Percentiles rank a stretch among this genome's conserved stretches.
These are phyloP conservation scores for Aspergillus novofumigatus DNA, from an alignment of 2,329 filamentous ascomycete genomes.

Conservation along the genomic window DNA sequence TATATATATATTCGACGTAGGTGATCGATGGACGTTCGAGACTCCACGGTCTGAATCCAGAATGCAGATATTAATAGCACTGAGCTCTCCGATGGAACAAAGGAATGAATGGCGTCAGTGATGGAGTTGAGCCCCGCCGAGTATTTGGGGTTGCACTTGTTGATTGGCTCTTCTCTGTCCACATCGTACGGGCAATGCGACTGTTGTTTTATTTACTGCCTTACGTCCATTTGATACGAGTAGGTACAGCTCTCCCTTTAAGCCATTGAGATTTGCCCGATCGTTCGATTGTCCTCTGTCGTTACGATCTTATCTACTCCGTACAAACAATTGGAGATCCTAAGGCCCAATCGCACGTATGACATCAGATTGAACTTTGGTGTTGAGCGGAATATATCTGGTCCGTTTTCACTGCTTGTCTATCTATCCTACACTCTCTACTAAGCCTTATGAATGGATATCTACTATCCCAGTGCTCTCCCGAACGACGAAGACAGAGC, in stretches of 20 bases:
- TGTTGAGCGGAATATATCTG: neutral
- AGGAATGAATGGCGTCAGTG: conserved; percentile 21
- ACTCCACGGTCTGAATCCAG: conserved; percentile 1
- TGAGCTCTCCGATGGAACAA: conserved; percentile 2
- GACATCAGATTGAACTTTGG: neutral
- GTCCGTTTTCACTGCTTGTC: neutral
- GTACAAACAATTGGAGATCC: neutral
- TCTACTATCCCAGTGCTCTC: neutral
- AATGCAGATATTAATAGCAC: conserved; percentile 16
- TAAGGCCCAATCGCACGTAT: neutral
- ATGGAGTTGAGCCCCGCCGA: conserved; percentile 15
- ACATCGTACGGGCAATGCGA: neutral
- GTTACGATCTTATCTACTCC: neutral
- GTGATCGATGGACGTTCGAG: conserved; percentile 3
- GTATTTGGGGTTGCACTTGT: neutral
- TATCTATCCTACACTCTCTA: neutral
- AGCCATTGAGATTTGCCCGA: neutral
- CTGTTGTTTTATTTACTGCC: neutral
- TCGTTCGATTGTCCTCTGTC: neutral
- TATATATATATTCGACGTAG: neutral
- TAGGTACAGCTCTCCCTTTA: neutral
- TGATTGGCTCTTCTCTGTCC: conserved; percentile 12
- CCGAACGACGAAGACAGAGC: neutral
- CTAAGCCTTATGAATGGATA: neutral
- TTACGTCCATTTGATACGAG: neutral